These are phyloP conservation scores for Kwoniella dendrophila DNA, from an alignment of 768 basidiomycete genomes.

Conservation along the genomic window DNA sequence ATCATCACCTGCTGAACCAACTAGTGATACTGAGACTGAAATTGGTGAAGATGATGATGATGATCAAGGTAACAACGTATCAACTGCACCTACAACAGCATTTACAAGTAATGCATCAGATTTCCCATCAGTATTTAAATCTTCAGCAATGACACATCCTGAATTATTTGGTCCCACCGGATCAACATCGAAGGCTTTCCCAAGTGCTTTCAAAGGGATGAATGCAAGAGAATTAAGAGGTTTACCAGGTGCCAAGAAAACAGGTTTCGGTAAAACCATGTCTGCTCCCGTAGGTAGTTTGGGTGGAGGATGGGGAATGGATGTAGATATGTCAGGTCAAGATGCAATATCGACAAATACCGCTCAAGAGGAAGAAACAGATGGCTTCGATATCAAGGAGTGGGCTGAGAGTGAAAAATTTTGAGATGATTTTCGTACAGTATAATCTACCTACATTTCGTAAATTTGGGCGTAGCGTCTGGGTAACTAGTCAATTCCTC, in stretches of 20 bases:
- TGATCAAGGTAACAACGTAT: too few relatives aligned
- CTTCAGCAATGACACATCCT: constrained; percentile 41
- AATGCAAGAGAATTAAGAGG: constrained; percentile 23
- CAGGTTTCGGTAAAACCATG: constrained; percentile 39
- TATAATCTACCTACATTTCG: too few relatives aligned
- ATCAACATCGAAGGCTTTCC: constrained; percentile 12
- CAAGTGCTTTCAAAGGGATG: constrained; percentile 18
- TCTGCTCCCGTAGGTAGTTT: constrained; percentile 39
- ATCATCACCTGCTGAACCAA: constrained; percentile 24
- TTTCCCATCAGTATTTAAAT: constrained; percentile 46
- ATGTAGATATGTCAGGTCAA: constrained; percentile 33
- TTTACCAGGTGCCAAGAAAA: constrained; percentile 20
- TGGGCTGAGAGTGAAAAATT: constrained; percentile 46
- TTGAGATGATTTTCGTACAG: constrained; percentile 19
- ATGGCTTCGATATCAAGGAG: constrained; percentile 47
- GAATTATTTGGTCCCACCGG: constrained; percentile 30
- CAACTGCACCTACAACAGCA: constrained; percentile 1
- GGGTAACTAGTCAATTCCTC: too few relatives aligned
- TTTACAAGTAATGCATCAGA: constrained; percentile 31
- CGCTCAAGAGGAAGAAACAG: constrained; percentile 18
- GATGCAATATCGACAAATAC: too few relatives aligned
- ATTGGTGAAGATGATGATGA: constrained; percentile 33
- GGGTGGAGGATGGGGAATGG: constrained; percentile 32
- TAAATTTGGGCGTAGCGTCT: too few relatives aligned
- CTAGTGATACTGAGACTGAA: constrained; percentile 36